Percentiles rank a stretch among this genome's conserved stretches.
These are phyloP conservation scores for Plasmodium yoelii DNA, from an alignment of 169 alveolate genomes.

Conservation along the genomic window DNA sequence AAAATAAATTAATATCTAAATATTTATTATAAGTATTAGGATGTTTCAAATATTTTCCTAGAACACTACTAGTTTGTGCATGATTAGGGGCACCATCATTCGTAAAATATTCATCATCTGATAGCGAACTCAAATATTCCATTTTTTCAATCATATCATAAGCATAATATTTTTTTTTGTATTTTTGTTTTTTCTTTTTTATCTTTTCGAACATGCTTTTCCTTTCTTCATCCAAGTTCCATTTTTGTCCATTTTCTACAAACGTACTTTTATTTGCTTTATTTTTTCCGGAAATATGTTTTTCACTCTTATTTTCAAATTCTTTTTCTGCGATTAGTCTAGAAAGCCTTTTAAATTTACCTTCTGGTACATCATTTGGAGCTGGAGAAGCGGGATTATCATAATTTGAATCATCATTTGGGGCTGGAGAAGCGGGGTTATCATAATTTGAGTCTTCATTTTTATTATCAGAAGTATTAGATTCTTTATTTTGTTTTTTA, in stretches of 20 bases:
- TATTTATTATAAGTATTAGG: neutral
- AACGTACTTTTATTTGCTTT: neutral
- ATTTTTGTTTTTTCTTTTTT: neutral
- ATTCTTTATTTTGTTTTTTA: neutral
- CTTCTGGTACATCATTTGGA: no score
- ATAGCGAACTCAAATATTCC: neutral
- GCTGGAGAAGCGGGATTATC: no score
- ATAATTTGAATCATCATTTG: no score
- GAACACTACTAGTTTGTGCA: neutral
- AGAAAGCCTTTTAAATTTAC: no score
- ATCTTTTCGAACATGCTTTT: neutral
- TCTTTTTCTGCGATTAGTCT: no score
- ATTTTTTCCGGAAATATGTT: neutral
- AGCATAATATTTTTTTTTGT: neutral
- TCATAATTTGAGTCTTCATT: neutral
- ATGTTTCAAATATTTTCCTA: neutral
- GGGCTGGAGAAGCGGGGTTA: no score
- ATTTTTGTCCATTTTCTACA: neutral
- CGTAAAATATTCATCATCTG: neutral
- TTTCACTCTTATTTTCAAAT: no score
- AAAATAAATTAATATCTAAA: neutral
- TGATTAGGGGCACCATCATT: neutral
- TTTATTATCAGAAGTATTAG: neutral
- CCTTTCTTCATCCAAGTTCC: neutral
- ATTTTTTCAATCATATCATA: constrained; percentile 10